Conservation (phyloP, 345 rosid species). For the Odontarrhena argentea region DNA sequence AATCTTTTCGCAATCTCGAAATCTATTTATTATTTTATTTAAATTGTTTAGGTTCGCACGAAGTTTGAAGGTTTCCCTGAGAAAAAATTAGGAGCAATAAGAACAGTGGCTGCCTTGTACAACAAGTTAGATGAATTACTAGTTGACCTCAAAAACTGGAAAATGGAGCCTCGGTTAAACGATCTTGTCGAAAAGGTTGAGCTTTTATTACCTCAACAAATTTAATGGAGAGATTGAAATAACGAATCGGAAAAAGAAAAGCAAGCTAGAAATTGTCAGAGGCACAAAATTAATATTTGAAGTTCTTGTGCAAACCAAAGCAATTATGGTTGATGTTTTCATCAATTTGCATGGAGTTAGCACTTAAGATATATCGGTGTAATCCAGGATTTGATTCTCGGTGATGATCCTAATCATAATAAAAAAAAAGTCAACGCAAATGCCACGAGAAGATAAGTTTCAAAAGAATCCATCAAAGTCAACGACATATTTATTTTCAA, state of each 20-base stretch:
- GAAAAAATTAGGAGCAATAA: conserved; percentile 60
- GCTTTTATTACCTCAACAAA: conserved; percentile 59
- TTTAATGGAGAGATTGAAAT: conserved; percentile 58
- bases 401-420: background rate
- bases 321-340: conserved; percentile 71
- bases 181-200: conserved; percentile 60
- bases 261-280: conserved; percentile 50
- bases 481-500: conserved; percentile 25
- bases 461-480: conserved; percentile 42
- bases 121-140: conserved; percentile 50
- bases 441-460: conserved; percentile 16
- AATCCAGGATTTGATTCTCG: background rate
- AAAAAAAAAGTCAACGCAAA: conserved; percentile 30
- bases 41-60: conserved; percentile 51
- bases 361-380: conserved; percentile 49
- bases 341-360: conserved; percentile 69
- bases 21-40: background rate
- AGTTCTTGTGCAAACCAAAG: conserved; percentile 56
- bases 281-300: conserved; percentile 55
- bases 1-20: background rate
- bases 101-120: conserved; percentile 58
- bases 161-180: conserved; percentile 51
- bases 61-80: conserved; percentile 69
- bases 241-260: conserved; percentile 62
- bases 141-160: conserved; percentile 57